phyloP scores from a whole-genome alignment of 2,329 filamentous ascomycete species.

The Chaetomiaceae sp. region DNA sequence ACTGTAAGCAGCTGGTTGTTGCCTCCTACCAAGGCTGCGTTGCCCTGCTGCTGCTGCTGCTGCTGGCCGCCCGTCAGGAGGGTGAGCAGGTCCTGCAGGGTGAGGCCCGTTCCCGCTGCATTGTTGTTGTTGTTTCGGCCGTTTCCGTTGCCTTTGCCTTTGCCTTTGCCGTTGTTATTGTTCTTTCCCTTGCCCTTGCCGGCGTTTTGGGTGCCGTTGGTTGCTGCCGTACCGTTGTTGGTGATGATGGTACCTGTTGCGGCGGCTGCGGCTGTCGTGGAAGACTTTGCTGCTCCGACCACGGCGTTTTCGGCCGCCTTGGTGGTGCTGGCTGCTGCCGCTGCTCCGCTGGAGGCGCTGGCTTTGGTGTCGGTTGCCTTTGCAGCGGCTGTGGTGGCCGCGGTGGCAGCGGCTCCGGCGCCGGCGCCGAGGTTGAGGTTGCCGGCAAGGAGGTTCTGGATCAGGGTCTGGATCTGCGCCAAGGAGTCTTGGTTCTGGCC shows the following conservation, averaged over 20 bases:
- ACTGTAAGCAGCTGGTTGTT: no score
- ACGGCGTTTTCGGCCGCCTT: background rate
- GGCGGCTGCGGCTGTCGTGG: background rate
- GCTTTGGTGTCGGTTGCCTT: background rate
- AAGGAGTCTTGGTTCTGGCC: background rate
- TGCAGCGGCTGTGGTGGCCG: background rate
- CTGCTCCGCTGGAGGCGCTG: background rate
- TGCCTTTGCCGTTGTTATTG: background rate
- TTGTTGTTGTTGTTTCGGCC: background rate
- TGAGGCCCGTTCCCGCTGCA: background rate
- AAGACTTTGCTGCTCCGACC: no score
- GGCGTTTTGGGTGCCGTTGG: background rate
- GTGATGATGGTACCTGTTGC: background rate
- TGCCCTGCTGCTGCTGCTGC: background rate
- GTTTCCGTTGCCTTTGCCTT: conserved; percentile 10
- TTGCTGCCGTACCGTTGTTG: background rate
- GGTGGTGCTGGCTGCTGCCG: background rate
- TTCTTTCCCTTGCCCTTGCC: background rate
- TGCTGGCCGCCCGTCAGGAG: background rate
- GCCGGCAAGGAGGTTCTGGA: background rate
- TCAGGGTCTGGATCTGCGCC: conserved; percentile 2
- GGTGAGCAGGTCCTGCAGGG: background rate
- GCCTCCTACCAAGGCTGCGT: background rate
- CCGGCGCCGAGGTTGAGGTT: background rate
- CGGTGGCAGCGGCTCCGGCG: background rate